Conservation (phyloP, 495 filamentous ascomycete genomes). For the Lentithecium fluviatile region DNA sequence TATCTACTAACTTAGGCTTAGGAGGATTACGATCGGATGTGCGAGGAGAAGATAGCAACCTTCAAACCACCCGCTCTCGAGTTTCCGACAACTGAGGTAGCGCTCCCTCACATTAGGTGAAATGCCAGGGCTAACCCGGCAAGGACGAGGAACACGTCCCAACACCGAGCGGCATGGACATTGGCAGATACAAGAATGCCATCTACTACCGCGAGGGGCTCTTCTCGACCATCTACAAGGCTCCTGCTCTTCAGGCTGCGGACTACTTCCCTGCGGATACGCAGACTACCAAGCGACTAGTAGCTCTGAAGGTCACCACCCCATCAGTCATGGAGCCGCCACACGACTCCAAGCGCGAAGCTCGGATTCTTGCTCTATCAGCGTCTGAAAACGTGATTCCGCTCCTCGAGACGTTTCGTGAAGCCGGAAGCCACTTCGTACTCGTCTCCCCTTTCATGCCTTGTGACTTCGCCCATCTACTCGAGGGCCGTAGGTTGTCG, state of each 20-base stretch:
- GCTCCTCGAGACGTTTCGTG: constrained; percentile 66
- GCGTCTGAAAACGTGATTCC: constrained; percentile 57
- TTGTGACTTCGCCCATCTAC: constrained; percentile 63
- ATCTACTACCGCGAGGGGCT: constrained; percentile 70
- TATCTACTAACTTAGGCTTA: constrained; percentile 45
- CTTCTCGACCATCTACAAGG: constrained; percentile 79
- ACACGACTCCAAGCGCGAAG: constrained; percentile 77
- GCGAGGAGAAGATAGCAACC: constrained; percentile 36
- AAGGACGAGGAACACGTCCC: constrained; percentile 3
- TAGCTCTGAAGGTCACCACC: constrained; percentile 85
- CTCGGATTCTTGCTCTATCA: constrained; percentile 62
- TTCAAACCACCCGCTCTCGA: not conserved
- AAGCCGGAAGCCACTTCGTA: constrained; percentile 68
- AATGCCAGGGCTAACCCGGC: not conserved
- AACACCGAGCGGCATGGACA: constrained; percentile 48
- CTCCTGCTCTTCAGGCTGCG: constrained; percentile 33
- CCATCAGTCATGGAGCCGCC: constrained; percentile 71
- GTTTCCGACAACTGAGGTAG: not conserved
- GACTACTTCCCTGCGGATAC: not conserved
- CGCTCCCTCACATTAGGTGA: not conserved
- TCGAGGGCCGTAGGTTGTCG: constrained; percentile 50
- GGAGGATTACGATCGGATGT: constrained; percentile 52
- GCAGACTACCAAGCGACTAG: constrained; percentile 40
- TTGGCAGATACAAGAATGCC: constrained; percentile 72
- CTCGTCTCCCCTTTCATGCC: constrained; percentile 83